Evolutionary conservation across 495 filamentous ascomycete genomes (phyloP).

Genomic region (Annulohypoxylon bovei): DNA sequence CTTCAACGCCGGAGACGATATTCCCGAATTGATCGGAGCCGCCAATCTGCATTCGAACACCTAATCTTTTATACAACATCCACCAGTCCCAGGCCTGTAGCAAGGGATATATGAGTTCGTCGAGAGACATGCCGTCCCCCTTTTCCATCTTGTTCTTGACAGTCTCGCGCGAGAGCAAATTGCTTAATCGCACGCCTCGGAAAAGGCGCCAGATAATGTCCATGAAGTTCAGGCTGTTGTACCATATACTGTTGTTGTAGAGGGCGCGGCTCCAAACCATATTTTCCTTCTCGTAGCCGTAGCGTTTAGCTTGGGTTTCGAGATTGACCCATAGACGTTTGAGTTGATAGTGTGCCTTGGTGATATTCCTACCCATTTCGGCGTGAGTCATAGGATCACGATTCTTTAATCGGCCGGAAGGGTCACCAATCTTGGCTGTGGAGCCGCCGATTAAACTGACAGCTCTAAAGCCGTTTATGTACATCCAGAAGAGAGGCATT

Average conservation of each 20-base stretch:
- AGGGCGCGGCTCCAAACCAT: slow-evolving; percentile 70
- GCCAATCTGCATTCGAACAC: slow-evolving; percentile 85
- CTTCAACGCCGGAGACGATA: slow-evolving; percentile 89
- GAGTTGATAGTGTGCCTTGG: slow-evolving; percentile 81
- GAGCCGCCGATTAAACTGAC: slow-evolving; percentile 84
- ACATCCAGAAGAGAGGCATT: slow-evolving; percentile 95
- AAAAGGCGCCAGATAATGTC: slow-evolving; percentile 80
- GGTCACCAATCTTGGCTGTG: slow-evolving; percentile 89
- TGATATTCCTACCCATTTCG: slow-evolving; percentile 73
- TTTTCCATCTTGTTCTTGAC: slow-evolving; percentile 83
- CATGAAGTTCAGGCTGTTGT: slow-evolving; percentile 71
- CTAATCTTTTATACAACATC: slow-evolving; percentile 71
- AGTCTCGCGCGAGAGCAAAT: slow-evolving; percentile 90
- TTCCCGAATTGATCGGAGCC: slow-evolving; percentile 98
- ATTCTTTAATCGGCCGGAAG: slow-evolving; percentile 76
- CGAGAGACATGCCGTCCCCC: slow-evolving; percentile 90
- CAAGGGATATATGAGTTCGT: slow-evolving; percentile 92
- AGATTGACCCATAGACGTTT: slow-evolving; percentile 80
- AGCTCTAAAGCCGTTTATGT: slow-evolving; percentile 80
- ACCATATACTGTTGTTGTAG: slow-evolving; percentile 84
- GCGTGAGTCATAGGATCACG: slow-evolving; percentile 66
- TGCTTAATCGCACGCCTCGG: slow-evolving; percentile 74
- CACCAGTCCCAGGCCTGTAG: slow-evolving; percentile 99
- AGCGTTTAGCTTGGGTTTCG: slow-evolving; percentile 65
- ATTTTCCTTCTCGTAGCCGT: slow-evolving; percentile 69